These are phyloP conservation scores for Chalciporus piperatus DNA, from an alignment of 768 basidiomycete species.

Conservation along the genomic window DNA sequence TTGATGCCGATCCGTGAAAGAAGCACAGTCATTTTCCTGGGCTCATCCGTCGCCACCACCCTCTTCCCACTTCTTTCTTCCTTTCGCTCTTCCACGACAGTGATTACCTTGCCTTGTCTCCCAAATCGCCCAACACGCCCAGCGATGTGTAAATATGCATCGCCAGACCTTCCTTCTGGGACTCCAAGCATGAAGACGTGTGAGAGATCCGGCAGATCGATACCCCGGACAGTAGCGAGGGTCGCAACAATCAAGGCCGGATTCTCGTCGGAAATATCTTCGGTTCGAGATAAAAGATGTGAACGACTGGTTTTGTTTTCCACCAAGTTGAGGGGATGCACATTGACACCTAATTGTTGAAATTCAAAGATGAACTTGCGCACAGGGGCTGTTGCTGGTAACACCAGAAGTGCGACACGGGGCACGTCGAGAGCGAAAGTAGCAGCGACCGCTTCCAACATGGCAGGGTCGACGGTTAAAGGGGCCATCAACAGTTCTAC, in stretches of 20 bases:
- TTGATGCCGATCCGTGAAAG: constrained; percentile 42
- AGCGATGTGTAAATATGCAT: constrained; percentile 66
- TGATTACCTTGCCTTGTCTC: constrained; percentile 62
- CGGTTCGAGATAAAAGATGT: constrained; percentile 39
- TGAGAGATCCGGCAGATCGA: constrained; percentile 67
- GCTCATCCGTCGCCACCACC: constrained; percentile 30
- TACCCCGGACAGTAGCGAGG: constrained; percentile 64
- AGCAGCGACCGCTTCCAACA: constrained; percentile 67
- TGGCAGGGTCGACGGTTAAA: constrained; percentile 53
- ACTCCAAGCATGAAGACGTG: constrained; percentile 76
- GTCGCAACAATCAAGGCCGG: constrained; percentile 69
- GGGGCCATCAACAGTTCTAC: constrained; percentile 45
- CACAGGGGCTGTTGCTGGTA: constrained; percentile 61
- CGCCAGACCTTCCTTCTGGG: constrained; percentile 48
- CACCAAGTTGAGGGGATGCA: constrained; percentile 56
- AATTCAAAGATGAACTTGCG: constrained; percentile 64
- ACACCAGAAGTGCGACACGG: constrained; percentile 60
- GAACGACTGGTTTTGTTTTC: constrained; percentile 40
- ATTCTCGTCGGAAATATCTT: constrained; percentile 38
- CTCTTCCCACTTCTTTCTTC: constrained; percentile 30
- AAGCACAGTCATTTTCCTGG: constrained; percentile 42
- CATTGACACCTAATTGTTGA: constrained; percentile 63
- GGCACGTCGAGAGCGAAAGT: constrained; percentile 75
- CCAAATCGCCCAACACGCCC: constrained; percentile 79
- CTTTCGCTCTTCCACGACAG: constrained; percentile 45